These are phyloP conservation scores for Tylopilus sp. DNA, from an alignment of 768 basidiomycete genomes.

Conservation along the genomic window DNA sequence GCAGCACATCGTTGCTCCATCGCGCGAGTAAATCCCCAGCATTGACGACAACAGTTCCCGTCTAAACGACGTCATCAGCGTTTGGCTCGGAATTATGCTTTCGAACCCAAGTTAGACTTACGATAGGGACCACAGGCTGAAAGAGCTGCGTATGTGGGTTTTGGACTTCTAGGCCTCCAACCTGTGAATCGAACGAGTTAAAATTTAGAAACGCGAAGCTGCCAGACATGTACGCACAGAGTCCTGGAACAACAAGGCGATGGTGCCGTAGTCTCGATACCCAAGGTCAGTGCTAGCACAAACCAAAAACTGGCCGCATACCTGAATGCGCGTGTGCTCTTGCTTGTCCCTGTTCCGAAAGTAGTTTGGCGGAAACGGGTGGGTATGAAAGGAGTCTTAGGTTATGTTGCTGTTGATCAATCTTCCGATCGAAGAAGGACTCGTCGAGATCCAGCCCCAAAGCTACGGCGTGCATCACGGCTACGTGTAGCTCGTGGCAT, in stretches of 20 bases:
- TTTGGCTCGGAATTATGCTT: background rate
- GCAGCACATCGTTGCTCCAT: slow-evolving; percentile 79
- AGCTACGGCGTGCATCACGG: slow-evolving; percentile 82
- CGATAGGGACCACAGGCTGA: slow-evolving; percentile 72
- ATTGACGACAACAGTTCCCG: slow-evolving; percentile 80
- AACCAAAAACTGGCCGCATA: slow-evolving; percentile 15
- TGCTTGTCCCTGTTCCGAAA: slow-evolving; percentile 64
- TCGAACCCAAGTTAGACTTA: slow-evolving; percentile 40
- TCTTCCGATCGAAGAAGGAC: slow-evolving; percentile 69
- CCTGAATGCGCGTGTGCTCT: slow-evolving; percentile 84
- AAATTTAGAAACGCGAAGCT: background rate
- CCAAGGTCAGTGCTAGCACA: background rate
- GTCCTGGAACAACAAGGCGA: slow-evolving; percentile 82
- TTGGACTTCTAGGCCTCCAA: slow-evolving; percentile 80
- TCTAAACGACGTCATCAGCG: slow-evolving; percentile 39
- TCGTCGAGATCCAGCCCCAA: slow-evolving; percentile 73
- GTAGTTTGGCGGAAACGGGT: slow-evolving; percentile 54
- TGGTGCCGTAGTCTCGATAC: slow-evolving; percentile 69
- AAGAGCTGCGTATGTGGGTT: slow-evolving; percentile 73
- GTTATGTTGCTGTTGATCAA: slow-evolving; percentile 78
- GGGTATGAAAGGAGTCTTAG: slow-evolving; percentile 80
- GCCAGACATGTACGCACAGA: slow-evolving; percentile 38
- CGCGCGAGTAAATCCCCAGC: slow-evolving; percentile 77
- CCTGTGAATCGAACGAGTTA: slow-evolving; percentile 32
- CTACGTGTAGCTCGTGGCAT: slow-evolving; percentile 71